Evolutionary conservation across 192 early-diverging fungal species (phyloP).

Genomic region (Mortierella antarctica): DNA sequence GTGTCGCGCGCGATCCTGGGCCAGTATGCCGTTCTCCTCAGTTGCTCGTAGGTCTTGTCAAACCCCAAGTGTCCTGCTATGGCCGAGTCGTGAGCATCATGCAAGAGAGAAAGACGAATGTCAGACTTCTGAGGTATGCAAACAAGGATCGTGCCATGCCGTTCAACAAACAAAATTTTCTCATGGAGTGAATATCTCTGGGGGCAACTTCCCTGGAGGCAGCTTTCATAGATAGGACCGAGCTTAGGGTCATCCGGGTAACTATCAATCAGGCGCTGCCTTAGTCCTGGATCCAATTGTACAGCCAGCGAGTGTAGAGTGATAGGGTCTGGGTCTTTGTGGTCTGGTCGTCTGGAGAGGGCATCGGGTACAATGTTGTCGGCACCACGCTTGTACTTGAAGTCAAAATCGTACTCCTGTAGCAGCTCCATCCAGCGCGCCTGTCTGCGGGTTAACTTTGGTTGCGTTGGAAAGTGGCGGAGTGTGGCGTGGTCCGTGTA

Average conservation of each 20-base stretch:
- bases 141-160: neutral
- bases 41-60: constrained; percentile 12
- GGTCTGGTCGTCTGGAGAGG: constrained; percentile 14
- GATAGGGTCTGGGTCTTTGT: neutral
- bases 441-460: too few species aligned
- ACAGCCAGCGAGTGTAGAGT: neutral
- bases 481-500: too few species aligned
- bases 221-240: neutral
- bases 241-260: neutral
- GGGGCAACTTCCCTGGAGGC: too few species aligned
- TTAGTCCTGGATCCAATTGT: neutral
- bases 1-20: too few species aligned
- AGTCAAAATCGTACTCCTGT: too few species aligned
- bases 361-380: too few species aligned
- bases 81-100: constrained; percentile 2
- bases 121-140: neutral
- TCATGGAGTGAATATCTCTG: too few species aligned
- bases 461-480: too few species aligned
- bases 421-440: too few species aligned
- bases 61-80: constrained; percentile 8
- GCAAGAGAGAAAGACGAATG: neutral
- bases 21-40: too few species aligned
- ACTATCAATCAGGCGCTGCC: constrained; percentile 5
- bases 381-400: too few species aligned
- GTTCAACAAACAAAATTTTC: too few species aligned